phyloP scores from a whole-genome alignment of 2,329 filamentous ascomycete genomes.

The Ascochyta fabae region DNA sequence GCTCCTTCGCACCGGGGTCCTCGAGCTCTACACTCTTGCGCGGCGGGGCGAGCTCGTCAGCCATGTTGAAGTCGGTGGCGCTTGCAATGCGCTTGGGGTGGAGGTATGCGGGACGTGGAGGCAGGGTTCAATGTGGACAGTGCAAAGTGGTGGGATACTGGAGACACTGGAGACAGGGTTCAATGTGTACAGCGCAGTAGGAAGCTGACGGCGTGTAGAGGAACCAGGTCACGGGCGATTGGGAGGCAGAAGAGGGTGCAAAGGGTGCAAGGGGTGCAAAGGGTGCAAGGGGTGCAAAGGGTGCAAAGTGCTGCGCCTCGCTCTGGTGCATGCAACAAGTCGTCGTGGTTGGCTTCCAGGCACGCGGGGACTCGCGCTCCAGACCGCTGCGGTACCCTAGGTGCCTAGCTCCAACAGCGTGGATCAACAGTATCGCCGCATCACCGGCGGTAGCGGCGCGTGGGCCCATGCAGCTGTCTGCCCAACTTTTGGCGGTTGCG shows the following conservation, averaged over 20 bases:
- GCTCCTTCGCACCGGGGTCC: constrained; percentile 63
- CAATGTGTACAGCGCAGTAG: background rate
- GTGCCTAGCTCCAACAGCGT: background rate
- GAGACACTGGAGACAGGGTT: background rate
- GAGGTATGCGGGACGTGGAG: background rate
- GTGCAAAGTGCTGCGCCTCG: constrained; percentile 25
- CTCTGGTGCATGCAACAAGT: constrained; percentile 13
- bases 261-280: background rate
- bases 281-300: too few relatives aligned
- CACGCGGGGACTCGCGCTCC: constrained; percentile 21
- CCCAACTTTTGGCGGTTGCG: constrained; percentile 37
- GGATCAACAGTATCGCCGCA: constrained; percentile 28
- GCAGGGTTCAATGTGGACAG: background rate
- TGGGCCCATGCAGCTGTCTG: constrained; percentile 32
- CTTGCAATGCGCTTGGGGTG: background rate
- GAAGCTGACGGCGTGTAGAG: background rate
- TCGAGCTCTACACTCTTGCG: constrained; percentile 62
- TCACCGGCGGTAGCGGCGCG: constrained; percentile 27
- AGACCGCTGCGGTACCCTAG: constrained; percentile 11
- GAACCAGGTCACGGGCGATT: background rate
- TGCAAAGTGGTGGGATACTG: background rate
- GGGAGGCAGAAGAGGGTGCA: background rate
- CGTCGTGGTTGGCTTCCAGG: constrained; percentile 27
- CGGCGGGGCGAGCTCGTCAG: constrained; percentile 59
- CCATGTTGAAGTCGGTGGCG: constrained; percentile 35